These are phyloP conservation scores for Starmerella sirachaensis DNA, from an alignment of 805 yeast species.

Conservation along the genomic window DNA sequence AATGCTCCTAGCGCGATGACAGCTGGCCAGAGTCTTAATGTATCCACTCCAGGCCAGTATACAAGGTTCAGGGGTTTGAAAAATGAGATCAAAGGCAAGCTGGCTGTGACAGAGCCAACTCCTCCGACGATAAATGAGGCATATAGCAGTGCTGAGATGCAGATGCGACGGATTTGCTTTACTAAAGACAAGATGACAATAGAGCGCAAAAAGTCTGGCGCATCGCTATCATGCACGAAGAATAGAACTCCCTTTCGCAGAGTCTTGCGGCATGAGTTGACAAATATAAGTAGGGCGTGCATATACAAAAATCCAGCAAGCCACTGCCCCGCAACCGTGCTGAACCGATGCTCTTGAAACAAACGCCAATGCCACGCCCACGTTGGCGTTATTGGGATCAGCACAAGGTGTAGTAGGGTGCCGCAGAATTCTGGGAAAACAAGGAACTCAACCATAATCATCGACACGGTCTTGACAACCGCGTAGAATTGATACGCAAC, in stretches of 20 bases:
- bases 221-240: conserved; percentile 89
- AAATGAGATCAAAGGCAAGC: conserved; percentile 29
- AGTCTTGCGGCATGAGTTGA: conserved; percentile 68
- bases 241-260: conserved; percentile 81
- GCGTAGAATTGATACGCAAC: conserved; percentile 27
- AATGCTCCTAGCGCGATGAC: neutral
- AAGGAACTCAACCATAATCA: conserved; percentile 70
- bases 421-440: conserved; percentile 86
- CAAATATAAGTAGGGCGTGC: conserved; percentile 75
- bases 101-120: conserved; percentile 53
- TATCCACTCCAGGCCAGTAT: conserved; percentile 16
- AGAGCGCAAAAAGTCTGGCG: conserved; percentile 80
- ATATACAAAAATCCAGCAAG: conserved; percentile 68
- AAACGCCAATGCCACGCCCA: conserved; percentile 4
- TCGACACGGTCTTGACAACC: conserved; percentile 59
- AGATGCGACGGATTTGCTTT: conserved; percentile 61
- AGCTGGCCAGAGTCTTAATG: conserved; percentile 15
- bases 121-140: conserved; percentile 55
- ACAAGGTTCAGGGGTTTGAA: conserved; percentile 22
- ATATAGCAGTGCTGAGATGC: conserved; percentile 40
- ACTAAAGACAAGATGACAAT: conserved; percentile 66
- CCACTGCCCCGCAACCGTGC: conserved; percentile 40
- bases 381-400: conserved; percentile 39
- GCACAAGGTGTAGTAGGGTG: conserved; percentile 52
- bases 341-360: conserved; percentile 3